Conservation (phyloP, 2,329 filamentous ascomycete genomes). For the Penicillium sp. region DNA sequence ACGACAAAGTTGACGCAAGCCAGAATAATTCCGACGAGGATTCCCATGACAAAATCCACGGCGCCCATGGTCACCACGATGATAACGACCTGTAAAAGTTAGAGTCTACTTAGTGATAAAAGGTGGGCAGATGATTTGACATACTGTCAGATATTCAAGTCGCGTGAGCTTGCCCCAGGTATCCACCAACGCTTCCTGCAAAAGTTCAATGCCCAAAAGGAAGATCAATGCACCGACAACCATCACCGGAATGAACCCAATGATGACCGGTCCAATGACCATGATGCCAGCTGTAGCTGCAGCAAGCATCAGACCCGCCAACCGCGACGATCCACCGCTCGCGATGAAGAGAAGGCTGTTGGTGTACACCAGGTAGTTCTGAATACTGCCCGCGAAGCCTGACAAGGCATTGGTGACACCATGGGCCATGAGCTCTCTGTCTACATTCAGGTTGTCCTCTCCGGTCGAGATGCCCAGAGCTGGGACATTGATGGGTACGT, state of each 20-base stretch:
- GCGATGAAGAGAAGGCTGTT: conserved; percentile 97
- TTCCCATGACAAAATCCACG: conserved; percentile 95
- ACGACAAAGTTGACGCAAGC: conserved; percentile 91
- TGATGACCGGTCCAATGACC: conserved; percentile 82
- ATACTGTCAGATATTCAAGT: conserved; percentile 85
- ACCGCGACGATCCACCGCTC: conserved; percentile 83
- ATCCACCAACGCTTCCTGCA: conserved; percentile 85
- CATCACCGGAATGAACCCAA: conserved; percentile 95
- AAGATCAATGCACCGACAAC: conserved; percentile 97
- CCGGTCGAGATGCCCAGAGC: conserved; percentile 88
- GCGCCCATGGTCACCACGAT: conserved; percentile 96
- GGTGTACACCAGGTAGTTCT: conserved; percentile 97
- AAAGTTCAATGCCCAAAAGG: conserved; percentile 87
- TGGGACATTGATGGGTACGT: conserved; percentile 97
- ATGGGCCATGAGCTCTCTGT: conserved; percentile 89
- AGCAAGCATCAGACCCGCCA: conserved; percentile 86
- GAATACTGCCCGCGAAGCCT: conserved; percentile 83
- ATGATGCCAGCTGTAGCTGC: conserved; percentile 79
- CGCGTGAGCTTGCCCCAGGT: conserved; percentile 86
- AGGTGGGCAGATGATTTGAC: conserved; percentile 27
- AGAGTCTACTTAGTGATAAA: neutral
- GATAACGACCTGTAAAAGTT: conserved; percentile 65
- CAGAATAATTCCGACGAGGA: conserved; percentile 86
- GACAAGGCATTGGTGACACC: conserved; percentile 92
- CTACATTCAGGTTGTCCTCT: conserved; percentile 89